Evolutionary conservation across 352 stramenopile genomes (phyloP).

Genomic region (Nannochloropsis limnetica): DNA sequence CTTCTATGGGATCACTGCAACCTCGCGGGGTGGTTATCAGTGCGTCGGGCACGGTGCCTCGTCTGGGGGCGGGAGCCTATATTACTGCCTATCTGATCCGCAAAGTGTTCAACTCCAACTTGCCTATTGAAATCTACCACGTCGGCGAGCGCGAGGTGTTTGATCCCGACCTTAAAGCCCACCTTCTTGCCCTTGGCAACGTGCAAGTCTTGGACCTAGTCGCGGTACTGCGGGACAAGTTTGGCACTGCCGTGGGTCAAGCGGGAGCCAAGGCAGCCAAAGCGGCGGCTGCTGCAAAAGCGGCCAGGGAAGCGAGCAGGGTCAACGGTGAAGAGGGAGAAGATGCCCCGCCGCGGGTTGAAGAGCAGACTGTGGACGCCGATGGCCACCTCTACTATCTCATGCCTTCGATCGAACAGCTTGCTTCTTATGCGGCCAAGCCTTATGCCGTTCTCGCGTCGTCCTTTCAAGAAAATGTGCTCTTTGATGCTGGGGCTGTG

Average conservation of each 20-base stretch:
- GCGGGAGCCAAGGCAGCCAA: neutral
- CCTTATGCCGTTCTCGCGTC: conserved; percentile 12
- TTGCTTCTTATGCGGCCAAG: conserved; percentile 33
- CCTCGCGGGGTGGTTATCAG: conserved; percentile 15
- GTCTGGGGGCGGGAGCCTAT: neutral
- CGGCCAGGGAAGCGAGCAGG: neutral
- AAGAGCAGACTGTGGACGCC: neutral
- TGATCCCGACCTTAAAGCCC: neutral
- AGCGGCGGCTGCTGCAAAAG: neutral
- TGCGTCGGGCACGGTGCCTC: neutral
- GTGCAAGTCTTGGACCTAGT: conserved; percentile 6
- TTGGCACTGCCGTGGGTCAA: neutral
- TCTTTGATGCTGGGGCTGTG: conserved; percentile 9
- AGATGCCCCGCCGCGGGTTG: neutral
- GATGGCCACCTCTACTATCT: neutral
- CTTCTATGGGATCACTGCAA: neutral
- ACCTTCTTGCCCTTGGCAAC: neutral
- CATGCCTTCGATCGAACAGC: conserved; percentile 14
- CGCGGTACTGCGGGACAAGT: conserved; percentile 2
- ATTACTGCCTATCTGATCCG: conserved; percentile 16
- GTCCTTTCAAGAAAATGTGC: neutral
- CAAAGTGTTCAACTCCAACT: neutral
- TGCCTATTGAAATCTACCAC: conserved; percentile 23
- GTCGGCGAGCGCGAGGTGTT: neutral
- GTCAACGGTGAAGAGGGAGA: neutral